Percentiles rank a stretch among this genome's conserved stretches.
Conservation (phyloP, 2,329 filamentous ascomycete species). For the Fusarium sambucinum region DNA sequence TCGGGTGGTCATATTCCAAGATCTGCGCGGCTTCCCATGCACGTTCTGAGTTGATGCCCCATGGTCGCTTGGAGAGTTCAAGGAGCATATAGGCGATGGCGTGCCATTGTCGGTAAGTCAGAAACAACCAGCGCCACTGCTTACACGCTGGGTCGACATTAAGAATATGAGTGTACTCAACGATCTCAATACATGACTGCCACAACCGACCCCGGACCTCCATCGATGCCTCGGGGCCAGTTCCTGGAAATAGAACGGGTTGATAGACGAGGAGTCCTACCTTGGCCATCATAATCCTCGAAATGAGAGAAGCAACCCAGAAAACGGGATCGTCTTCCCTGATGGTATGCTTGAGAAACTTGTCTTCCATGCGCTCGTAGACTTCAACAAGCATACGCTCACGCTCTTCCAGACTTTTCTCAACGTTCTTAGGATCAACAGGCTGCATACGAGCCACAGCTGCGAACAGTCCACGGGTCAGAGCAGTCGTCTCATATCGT, state of each 20-base stretch:
- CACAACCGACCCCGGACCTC: conserved; percentile 36
- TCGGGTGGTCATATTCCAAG: conserved; percentile 39
- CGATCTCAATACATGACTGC: conserved; percentile 42
- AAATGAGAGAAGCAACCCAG: conserved; percentile 39
- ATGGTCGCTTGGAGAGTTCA: conserved; percentile 32
- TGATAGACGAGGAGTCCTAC: conserved; percentile 38
- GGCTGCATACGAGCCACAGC: conserved; percentile 35
- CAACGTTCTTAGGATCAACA: conserved; percentile 27
- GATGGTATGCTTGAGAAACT: conserved; percentile 34
- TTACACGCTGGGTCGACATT: conserved; percentile 35
- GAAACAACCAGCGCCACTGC: conserved; percentile 39
- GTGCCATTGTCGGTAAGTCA: conserved; percentile 38
- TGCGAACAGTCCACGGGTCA: conserved; percentile 32
- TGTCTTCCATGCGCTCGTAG: conserved; percentile 40
- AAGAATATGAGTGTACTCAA: conserved; percentile 39
- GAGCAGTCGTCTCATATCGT: conserved; percentile 31
- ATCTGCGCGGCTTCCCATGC: conserved; percentile 42
- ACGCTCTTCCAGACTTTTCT: conserved; percentile 39
- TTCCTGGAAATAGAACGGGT: conserved; percentile 37
- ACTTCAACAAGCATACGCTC: conserved; percentile 39
- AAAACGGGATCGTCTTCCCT: conserved; percentile 35
- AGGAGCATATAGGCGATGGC: conserved; percentile 40
- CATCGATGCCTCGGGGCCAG: conserved; percentile 28
- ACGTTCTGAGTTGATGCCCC: conserved; percentile 35
- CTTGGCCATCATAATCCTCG: conserved; percentile 38